Base-by-base conservation (phyloP, 164 flowering plant genomes). In the Tinospora cordifolia region DNA sequence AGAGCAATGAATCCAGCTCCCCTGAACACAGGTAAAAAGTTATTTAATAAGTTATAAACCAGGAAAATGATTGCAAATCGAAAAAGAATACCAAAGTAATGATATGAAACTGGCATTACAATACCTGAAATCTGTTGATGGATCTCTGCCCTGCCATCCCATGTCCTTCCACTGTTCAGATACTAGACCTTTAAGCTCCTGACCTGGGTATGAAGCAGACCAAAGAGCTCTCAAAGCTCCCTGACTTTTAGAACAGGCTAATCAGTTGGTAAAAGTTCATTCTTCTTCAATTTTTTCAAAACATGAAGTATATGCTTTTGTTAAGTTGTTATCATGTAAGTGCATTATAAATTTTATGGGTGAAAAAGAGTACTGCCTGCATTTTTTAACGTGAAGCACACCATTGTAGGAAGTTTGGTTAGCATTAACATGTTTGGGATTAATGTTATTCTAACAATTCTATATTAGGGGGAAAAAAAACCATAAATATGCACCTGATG, bases 131-230 rank as follows among this genome's bases (percentile, higher is more conserved):
- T 92, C 96, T 17, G 98, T 90, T 12, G 98, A 90, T 66, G 98
- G 98, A 77, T 92, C 98, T 76, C 77, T 87, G 67, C 98, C 98
- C 75, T 92, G 98, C 98, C 98, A 90, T 41, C 98, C 98, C 98
- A 92, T 92, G 77, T 88, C 87, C 79, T 92, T 92, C 96, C 96
- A 92, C 70, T 92, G 96, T 27, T 88, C 93, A 27, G 98, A 89
- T 74, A 90, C 72, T 74, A 92, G 78, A 67, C 87, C 87, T 40
- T 83, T 82, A 62, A 92, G 91, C 81, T 88, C 84, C 76, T 81
- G 77, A 27, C 79, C 85, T 38, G 98, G 98, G 74, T 75, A 92
- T 47, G 98, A 81, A 25, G 96, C 90, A 72, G 75, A 80, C 98
- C 98, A 92, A 58, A 90, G 79, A 49, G 90, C 92, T 79, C 80